These are phyloP conservation scores for Pinguiococcus pyrenoidosus DNA, from an alignment of 108 stramenopile species.

Conservation along the genomic window DNA sequence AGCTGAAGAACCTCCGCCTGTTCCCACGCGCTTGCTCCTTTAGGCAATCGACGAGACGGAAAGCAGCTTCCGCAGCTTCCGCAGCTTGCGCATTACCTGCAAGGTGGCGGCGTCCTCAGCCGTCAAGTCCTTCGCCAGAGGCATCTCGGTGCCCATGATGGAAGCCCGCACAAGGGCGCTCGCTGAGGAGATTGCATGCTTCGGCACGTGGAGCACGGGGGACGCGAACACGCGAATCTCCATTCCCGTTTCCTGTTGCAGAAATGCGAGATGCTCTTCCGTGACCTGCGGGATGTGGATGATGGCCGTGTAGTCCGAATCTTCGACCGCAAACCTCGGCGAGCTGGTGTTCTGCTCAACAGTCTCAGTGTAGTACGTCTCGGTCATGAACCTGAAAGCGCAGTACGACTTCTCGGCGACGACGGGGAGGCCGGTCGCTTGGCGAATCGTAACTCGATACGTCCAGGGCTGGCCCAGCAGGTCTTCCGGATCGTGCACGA, in stretches of 20 bases:
- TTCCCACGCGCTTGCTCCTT: too few relatives aligned
- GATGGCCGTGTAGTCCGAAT: conserved; percentile 27
- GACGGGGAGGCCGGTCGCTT: conserved; percentile 28
- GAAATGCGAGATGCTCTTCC: conserved; percentile 11
- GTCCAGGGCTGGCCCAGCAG: conserved; percentile 46
- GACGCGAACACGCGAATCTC: too few relatives aligned
- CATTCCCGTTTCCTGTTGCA: too few relatives aligned
- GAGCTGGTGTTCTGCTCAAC: conserved; percentile 31
- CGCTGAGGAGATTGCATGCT: too few relatives aligned
- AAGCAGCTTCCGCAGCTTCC: too few relatives aligned
- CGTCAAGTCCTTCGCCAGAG: too few relatives aligned
- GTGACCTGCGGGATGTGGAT: conserved; percentile 29
- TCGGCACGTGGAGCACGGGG: too few relatives aligned
- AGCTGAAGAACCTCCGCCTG: neutral
- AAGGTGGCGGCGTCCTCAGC: too few relatives aligned
- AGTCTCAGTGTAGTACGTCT: conserved; percentile 21
- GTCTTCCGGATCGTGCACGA: conserved; percentile 33
- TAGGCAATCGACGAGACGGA: too few relatives aligned
- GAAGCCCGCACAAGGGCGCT: too few relatives aligned
- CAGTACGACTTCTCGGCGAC: conserved; percentile 23
- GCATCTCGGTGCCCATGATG: too few relatives aligned
- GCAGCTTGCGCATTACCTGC: too few relatives aligned
- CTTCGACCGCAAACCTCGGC: conserved; percentile 14
- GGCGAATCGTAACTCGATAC: conserved; percentile 27
- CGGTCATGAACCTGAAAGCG: neutral